phyloP scores from a whole-genome alignment of 192 early-diverging fungal species.

The Coemansia sp. region DNA sequence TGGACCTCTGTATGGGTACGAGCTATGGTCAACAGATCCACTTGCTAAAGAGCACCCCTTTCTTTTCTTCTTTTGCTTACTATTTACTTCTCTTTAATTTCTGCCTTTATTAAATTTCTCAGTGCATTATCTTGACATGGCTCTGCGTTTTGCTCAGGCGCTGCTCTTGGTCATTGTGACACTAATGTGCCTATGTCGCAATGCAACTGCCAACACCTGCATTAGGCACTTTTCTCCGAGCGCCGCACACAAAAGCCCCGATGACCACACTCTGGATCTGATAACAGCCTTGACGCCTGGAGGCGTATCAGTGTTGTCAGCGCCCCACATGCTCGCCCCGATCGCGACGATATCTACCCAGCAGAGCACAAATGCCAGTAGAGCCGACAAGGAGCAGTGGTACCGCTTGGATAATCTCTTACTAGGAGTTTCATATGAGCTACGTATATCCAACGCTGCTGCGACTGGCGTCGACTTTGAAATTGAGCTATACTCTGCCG shows the following conservation, averaged over 20 bases:
- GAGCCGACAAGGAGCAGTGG: slow-evolving; percentile 28
- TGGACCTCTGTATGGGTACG: not conserved
- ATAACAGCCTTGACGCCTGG: not conserved
- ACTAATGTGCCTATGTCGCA: not conserved
- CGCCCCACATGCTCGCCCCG: slow-evolving; percentile 24
- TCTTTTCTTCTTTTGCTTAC: not conserved
- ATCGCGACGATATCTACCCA: slow-evolving; percentile 13
- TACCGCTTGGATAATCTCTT: slow-evolving; percentile 24
- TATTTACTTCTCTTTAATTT: not conserved
- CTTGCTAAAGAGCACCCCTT: not conserved
- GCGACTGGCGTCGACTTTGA: slow-evolving; percentile 31
- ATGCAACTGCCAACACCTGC: slow-evolving; percentile 36
- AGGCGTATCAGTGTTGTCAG: not conserved
- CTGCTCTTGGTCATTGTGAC: not conserved
- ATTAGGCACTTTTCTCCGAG: slow-evolving; percentile 35
- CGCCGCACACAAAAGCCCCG: not conserved
- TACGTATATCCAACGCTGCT: slow-evolving; percentile 52
- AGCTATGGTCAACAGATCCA: not conserved
- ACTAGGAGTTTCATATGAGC: slow-evolving; percentile 24
- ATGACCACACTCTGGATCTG: not conserved
- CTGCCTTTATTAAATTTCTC: not conserved
- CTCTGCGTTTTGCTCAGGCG: not conserved
- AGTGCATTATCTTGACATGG: not conserved
- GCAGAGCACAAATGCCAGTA: slow-evolving; percentile 22
- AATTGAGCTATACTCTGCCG: slow-evolving; percentile 23